These are phyloP conservation scores for Seiridium unicorne DNA, from an alignment of 2,329 filamentous ascomycete species.

Conservation along the genomic window DNA sequence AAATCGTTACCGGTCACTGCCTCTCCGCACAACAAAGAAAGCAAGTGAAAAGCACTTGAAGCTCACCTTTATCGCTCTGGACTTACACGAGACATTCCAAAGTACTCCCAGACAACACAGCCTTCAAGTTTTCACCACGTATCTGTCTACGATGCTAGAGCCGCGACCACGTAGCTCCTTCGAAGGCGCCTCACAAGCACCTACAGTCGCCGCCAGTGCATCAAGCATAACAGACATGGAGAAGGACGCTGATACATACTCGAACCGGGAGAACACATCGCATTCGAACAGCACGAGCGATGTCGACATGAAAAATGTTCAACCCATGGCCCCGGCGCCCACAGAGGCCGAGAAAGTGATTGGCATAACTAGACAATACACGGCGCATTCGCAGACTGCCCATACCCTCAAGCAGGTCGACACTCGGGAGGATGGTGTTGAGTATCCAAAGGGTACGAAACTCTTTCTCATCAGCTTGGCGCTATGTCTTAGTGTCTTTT, in stretches of 20 bases:
- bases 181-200: constrained; percentile 11
- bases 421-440: constrained; percentile 35
- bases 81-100: background rate
- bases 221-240: constrained; percentile 21
- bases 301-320: background rate
- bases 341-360: constrained; percentile 12
- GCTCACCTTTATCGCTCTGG: no score
- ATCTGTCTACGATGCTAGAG: background rate
- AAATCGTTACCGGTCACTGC: no score
- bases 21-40: no score
- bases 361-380: constrained; percentile 20
- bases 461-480: constrained; percentile 39
- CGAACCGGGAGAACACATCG: constrained; percentile 10
- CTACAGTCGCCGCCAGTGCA: constrained; percentile 20
- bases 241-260: constrained; percentile 15
- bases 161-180: constrained; percentile 1
- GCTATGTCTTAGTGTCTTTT: constrained; percentile 41
- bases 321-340: constrained; percentile 7
- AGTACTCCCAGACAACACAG: background rate
- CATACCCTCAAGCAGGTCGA: constrained; percentile 18
- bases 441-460: constrained; percentile 35
- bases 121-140: background rate
- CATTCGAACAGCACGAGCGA: constrained; percentile 4
- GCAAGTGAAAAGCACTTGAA: no score
- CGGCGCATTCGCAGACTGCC: constrained; percentile 23